phyloP scores from a whole-genome alignment of 1,284 basidiomycete genomes.

The Austroboletus novae-zelandiae region DNA sequence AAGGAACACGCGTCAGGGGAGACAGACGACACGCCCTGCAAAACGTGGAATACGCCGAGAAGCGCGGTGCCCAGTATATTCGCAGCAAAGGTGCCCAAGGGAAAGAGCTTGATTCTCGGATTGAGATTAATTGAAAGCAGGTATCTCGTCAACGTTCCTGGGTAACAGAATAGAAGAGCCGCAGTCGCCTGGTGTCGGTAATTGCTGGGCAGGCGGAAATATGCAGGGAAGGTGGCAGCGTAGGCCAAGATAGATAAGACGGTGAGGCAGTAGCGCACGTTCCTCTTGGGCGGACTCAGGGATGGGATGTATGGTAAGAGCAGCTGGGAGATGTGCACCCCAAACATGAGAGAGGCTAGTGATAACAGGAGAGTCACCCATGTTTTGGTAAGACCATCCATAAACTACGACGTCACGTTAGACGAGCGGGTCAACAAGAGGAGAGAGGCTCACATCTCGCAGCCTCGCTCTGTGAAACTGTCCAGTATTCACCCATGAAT shows the following conservation, averaged over 20 bases:
- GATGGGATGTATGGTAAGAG: constrained; percentile 42
- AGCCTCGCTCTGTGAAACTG: constrained; percentile 65
- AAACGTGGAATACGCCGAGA: constrained; percentile 67
- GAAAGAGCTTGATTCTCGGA: constrained; percentile 58
- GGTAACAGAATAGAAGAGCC: constrained; percentile 87
- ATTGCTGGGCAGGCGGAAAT: constrained; percentile 67
- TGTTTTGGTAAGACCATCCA: constrained; percentile 85
- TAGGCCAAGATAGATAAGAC: constrained; percentile 55
- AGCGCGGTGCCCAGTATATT: constrained; percentile 83
- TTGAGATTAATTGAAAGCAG: constrained; percentile 76
- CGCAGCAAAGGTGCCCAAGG: constrained; percentile 85
- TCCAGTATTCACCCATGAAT: constrained; percentile 78
- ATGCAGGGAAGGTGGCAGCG: constrained; percentile 70
- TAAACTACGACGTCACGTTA: constrained; percentile 51
- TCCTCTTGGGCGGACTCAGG: constrained; percentile 39
- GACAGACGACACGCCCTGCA: constrained; percentile 57
- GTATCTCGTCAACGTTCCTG: constrained; percentile 86
- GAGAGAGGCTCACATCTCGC: constrained; percentile 62
- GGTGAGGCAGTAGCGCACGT: constrained; percentile 46
- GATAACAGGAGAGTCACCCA: constrained; percentile 77
- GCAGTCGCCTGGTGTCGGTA: constrained; percentile 84
- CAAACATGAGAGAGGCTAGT: constrained; percentile 62
- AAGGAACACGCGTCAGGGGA: constrained; percentile 63
- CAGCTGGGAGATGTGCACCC: constrained; percentile 49
- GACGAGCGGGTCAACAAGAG: background rate